Evolutionary conservation across 116 monocot species (phyloP).

Genomic region (Papilionanthe hybrid): DNA sequence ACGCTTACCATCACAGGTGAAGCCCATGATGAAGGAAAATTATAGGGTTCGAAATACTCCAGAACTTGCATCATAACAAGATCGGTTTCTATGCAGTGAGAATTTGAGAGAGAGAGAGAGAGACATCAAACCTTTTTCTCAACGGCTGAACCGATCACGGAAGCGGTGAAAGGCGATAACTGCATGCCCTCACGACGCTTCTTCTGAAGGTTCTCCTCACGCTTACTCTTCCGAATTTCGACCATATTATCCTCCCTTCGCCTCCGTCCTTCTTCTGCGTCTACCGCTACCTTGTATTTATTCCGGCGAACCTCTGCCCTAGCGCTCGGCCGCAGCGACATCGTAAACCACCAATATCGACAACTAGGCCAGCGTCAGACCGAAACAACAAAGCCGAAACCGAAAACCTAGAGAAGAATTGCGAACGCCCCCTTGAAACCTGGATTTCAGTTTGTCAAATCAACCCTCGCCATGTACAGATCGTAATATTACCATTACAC

Average conservation of each 20-base stretch:
- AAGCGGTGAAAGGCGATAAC: slow-evolving; percentile 21
- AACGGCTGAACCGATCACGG: slow-evolving; percentile 15
- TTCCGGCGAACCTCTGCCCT: slow-evolving; percentile 77
- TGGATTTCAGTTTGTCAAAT: no score
- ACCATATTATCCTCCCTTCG: slow-evolving; percentile 87
- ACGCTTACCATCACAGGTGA: background rate
- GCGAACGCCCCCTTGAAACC: no score
- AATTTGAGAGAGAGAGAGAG: background rate
- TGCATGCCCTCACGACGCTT: slow-evolving; percentile 79
- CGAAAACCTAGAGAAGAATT: no score
- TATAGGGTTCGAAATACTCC: background rate
- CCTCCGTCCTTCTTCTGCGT: slow-evolving; percentile 79
- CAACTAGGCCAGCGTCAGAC: background rate
- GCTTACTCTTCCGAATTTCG: slow-evolving; percentile 80
- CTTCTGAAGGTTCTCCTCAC: slow-evolving; percentile 82
- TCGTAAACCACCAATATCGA: slow-evolving; percentile 11
- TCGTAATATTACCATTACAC: no score
- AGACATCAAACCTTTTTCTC: slow-evolving; percentile 55
- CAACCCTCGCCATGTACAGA: no score
- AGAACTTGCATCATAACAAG: background rate
- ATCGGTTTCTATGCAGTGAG: background rate
- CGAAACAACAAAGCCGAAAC: no score
- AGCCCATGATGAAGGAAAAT: background rate
- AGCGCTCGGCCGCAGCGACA: slow-evolving; percentile 88
- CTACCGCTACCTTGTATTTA: slow-evolving; percentile 85